Evolutionary conservation across 1,284 basidiomycete species (phyloP), one percentile per base, ranked within the genome.

Genomic region (Sanghuangporus baumii): DNA sequence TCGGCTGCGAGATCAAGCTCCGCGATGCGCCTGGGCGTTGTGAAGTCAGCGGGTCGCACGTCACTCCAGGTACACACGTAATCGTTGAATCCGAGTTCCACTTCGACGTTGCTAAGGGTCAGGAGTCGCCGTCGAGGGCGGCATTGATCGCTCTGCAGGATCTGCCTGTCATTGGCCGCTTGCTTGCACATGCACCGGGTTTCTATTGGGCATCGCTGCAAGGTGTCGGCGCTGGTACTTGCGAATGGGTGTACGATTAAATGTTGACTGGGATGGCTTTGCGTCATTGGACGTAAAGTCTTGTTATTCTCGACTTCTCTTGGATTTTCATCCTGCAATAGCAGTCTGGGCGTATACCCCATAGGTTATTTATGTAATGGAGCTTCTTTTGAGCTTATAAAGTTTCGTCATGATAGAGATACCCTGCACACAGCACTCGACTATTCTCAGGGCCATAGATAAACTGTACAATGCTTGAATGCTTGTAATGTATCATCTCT

Each of bases 201-300:
- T 65, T 63, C 38, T 69, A 69, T 51, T 69, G 68, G 68, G 58
- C 65, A 14, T 50, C 66, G 47, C 57, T 69, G 40, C 64, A 64
- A 41, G 65, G 55, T 11, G 62, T 66, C n/a, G 48, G 52, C 4
- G 56, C 59, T 31, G 68, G 68, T n/a, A 55, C 56, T 8, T 67
- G 66, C 50, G 66, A 67, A 55, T 69, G 68, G 68, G 63, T 65
- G 16, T 59, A 64, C 59, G 57, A 62, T 14, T 66, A 54, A 62
- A 54, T 7, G 47, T 31, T 3, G n/a, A 8, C 7, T 51, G 26
- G 26, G 26, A 31, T 31, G 26, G 47, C 6, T 16, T 9, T 48
- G n/a, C n/a, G 11, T 43, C n/a, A 43, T 43, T 43, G 5, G 26
- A 34, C 14, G 2, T 2, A 54, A 14, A n/a, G 3, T 43, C 7